Evolutionary conservation across 805 yeast genomes (phyloP), one percentile per base, ranked within the genome.

Genomic region (Wickerhamiella spandovensis): DNA sequence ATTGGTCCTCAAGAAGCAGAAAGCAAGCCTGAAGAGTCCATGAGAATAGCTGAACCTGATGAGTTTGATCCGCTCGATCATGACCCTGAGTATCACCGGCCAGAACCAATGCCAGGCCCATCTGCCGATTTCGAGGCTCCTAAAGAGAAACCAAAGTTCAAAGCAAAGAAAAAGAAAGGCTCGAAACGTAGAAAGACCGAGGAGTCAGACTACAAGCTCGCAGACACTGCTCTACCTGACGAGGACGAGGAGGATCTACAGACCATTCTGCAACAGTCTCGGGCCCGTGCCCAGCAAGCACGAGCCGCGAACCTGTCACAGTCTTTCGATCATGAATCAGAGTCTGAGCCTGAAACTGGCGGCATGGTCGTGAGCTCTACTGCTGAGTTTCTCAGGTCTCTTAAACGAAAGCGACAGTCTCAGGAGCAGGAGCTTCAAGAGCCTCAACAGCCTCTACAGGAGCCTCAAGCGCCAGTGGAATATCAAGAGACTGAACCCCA

Each of bases 311-410:
- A 28, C 12, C 3, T 28, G 12, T 28, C 32, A 28, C 15, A 9
- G 7, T 28, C 32, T 9, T 12, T 9, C 15, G 32, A 8, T 5
- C 20, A n/a, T 15, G 39, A 35, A 3, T 5, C 5, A 18, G 39
- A 35, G 20, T 17, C 39, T 2, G 39, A 35, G 10, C 20, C 39
- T 7, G 39, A 35, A 13, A 9, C 32, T 5, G 62, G 6, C 22
- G 63, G 60, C 8, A 24, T 71, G 22, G 64, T 69, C 1, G 61
- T 73, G 22, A 74, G 75, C 55, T 74, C 69, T 22, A 74, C 74
- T 1, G 61, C 63, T 25, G 76, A 71, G n/a, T 46, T 46, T 23
- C 43, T 46, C 9, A 28, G 35, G 30, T 20, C 22, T 4, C 12
- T 46, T 2, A 24, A 22, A 15, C 43, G 43, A 12, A 43, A 43